Conservation (phyloP, 1,139 yeast genomes). For the Pneumocystis murina region DNA sequence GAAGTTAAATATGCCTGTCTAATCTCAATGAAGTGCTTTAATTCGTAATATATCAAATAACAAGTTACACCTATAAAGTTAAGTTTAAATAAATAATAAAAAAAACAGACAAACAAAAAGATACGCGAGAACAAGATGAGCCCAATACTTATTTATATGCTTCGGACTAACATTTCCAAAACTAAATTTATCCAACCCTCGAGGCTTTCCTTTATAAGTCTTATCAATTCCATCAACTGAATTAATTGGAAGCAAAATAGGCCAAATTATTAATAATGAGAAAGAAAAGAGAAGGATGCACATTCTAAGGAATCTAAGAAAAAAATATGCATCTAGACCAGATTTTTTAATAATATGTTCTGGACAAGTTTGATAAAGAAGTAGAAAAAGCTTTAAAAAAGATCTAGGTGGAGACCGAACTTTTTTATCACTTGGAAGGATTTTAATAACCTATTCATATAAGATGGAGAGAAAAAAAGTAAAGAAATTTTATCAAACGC, state of each 20-base stretch:
- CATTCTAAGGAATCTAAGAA: conserved; percentile 58
- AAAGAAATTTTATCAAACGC: neutral
- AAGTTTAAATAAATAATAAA: neutral
- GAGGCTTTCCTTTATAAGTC: conserved; percentile 47
- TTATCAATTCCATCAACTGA: conserved; percentile 26
- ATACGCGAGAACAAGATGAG: conserved; percentile 77
- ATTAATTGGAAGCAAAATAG: conserved; percentile 72
- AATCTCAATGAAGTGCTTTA: conserved; percentile 61
- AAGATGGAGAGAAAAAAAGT: neutral
- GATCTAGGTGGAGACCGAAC: neutral
- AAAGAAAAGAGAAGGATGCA: conserved; percentile 42
- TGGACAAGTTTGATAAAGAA: conserved; percentile 28
- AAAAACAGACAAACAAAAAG: conserved; percentile 36
- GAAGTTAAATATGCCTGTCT: conserved; percentile 71
- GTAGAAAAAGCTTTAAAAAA: neutral
- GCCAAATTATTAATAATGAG: conserved; percentile 56
- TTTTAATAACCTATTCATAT: neutral
- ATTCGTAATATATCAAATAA: conserved; percentile 65
- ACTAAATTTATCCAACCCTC: conserved; percentile 64
- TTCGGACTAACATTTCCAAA: conserved; percentile 56
- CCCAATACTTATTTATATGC: conserved; percentile 53
- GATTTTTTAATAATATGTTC: conserved; percentile 58
- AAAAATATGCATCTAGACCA: conserved; percentile 71
- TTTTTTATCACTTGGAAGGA: neutral
- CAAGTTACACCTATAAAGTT: conserved; percentile 32